Conservation (phyloP, 345 rosid species). For the Dipteronia dyeriana region DNA sequence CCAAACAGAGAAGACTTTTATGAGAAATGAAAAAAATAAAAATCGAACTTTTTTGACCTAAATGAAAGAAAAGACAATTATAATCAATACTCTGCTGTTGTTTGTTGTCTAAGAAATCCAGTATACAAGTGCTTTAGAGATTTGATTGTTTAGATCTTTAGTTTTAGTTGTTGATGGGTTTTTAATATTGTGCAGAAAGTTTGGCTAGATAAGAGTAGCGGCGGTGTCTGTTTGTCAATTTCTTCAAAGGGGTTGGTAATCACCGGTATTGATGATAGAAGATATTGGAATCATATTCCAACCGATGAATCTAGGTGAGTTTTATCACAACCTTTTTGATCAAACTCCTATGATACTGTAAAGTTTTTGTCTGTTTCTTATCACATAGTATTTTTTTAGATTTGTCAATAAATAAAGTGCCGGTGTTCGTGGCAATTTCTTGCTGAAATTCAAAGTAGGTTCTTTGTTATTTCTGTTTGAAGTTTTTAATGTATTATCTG, state of each 20-base stretch:
- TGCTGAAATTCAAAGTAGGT: conserved; percentile 29
- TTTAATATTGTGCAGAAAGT: conserved; percentile 51
- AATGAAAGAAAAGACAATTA: no score
- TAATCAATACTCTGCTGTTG: no score
- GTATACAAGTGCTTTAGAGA: background rate
- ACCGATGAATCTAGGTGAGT: conserved; percentile 88
- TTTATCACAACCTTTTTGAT: background rate
- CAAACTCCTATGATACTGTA: conserved; percentile 7
- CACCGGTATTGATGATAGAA: conserved; percentile 89
- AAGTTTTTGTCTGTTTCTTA: conserved; percentile 27
- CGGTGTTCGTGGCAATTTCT: conserved; percentile 24
- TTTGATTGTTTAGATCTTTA: background rate
- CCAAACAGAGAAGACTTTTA: background rate
- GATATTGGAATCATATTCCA: conserved; percentile 87
- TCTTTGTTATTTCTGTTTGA: conserved; percentile 11
- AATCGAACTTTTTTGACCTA: background rate
- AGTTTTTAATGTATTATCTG: background rate
- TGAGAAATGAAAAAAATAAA: background rate
- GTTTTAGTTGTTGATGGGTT: conserved; percentile 18
- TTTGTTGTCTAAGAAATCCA: background rate
- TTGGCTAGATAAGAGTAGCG: conserved; percentile 77
- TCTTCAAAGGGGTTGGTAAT: conserved; percentile 67
- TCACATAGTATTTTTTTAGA: conserved; percentile 23
- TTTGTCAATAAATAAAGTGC: conserved; percentile 28
- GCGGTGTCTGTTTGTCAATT: conserved; percentile 67